Conservation (phyloP, 139 green algal species). For the Asterochloris sp. region DNA sequence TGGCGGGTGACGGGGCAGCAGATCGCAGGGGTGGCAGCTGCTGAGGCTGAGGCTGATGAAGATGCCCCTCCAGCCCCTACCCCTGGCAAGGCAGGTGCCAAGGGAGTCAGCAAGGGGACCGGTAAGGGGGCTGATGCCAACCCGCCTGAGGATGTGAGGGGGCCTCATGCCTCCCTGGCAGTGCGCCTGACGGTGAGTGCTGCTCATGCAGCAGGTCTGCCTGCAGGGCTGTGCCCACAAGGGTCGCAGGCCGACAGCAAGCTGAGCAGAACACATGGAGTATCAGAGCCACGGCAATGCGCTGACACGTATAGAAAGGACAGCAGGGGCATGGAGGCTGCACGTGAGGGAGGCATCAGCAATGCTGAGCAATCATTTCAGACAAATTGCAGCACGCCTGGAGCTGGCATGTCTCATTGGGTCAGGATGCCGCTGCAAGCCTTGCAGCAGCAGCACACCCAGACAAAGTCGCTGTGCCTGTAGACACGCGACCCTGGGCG, state of each 20-base stretch:
- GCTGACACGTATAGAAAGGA: too few relatives aligned
- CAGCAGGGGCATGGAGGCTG: too few relatives aligned
- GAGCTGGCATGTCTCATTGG: too few relatives aligned
- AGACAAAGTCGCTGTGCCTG: conserved; percentile 19
- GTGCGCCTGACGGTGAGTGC: conserved; percentile 27
- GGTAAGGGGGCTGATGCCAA: not conserved
- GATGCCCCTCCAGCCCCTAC: not conserved
- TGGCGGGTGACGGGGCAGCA: conserved; percentile 48
- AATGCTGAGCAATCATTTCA: too few relatives aligned
- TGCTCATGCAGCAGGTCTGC: not conserved
- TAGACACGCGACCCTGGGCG: conserved; percentile 56
- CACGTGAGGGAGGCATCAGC: too few relatives aligned
- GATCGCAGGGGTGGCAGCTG: conserved; percentile 31
- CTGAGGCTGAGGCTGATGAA: not conserved
- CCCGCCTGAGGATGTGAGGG: conserved; percentile 49
- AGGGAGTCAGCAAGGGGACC: conserved; percentile 4
- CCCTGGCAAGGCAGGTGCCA: not conserved
- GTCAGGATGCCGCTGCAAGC: too few relatives aligned
- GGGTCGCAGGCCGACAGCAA: too few relatives aligned
- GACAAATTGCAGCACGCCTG: too few relatives aligned
- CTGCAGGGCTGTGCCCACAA: too few relatives aligned
- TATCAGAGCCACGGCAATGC: too few relatives aligned
- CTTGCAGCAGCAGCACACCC: too few relatives aligned
- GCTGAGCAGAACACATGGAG: too few relatives aligned
- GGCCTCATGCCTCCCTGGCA: conserved; percentile 61